A percentile compares a stretch with the other conserved stretches of the same genome.
Evolutionary conservation across 1,284 basidiomycete species (phyloP).

Genomic region (Rhodotorula sp.): DNA sequence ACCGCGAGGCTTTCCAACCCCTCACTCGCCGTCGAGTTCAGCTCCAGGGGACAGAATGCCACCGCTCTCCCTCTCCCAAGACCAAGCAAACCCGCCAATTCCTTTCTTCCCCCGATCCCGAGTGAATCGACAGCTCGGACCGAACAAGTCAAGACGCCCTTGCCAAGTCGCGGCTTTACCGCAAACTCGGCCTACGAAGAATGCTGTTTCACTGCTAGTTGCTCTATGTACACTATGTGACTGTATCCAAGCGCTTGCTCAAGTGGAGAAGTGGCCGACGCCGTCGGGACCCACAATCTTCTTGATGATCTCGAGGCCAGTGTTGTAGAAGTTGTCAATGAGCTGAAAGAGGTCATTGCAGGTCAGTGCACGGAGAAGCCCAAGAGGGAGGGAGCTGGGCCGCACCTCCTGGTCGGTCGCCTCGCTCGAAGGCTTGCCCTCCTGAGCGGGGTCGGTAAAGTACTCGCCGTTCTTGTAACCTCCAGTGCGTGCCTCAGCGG

Average conservation of each 20-base stretch:
- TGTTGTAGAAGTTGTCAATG: constrained; percentile 41
- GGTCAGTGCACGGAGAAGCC: background rate
- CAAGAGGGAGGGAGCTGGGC: background rate
- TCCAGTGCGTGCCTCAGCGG: constrained; percentile 17
- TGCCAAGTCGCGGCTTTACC: background rate
- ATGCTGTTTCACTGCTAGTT: background rate
- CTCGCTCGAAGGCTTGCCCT: constrained; percentile 31
- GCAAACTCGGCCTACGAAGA: too few species aligned
- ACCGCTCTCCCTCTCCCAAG: too few species aligned
- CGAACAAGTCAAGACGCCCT: background rate
- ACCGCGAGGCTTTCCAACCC: too few species aligned
- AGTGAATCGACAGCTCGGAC: too few species aligned
- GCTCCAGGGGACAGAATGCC: too few species aligned
- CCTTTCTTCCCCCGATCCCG: background rate
- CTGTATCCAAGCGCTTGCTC: background rate
- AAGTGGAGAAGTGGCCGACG: constrained; percentile 26
- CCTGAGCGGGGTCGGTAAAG: constrained; percentile 33
- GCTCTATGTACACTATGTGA: background rate
- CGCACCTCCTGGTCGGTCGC: constrained; percentile 32
- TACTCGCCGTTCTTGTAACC: constrained; percentile 35
- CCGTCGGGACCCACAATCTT: constrained; percentile 16
- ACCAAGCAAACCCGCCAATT: background rate
- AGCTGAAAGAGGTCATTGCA: constrained; percentile 1
- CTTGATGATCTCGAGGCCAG: constrained; percentile 34
- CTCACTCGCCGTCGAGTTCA: too few species aligned